Base-by-base conservation (phyloP, 31 red algal species). In the Bonnemaisonia californica region DNA sequence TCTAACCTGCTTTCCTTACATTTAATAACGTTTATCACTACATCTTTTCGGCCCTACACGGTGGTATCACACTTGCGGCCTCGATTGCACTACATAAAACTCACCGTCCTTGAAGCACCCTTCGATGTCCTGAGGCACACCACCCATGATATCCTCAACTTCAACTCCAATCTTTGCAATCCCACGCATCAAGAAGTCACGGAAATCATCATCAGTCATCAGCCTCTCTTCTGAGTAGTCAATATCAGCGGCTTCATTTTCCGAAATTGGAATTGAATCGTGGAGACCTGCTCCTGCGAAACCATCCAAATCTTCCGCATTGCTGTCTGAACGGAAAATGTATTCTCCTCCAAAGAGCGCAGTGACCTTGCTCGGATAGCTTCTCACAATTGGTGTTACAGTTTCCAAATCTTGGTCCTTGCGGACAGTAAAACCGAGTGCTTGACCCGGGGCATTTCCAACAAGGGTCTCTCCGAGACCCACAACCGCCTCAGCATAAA, bases 201-300 rank as follows among this genome's bases (percentile, higher is more conserved):
- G 72, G 55, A 89, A 88, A 34, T 81, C 69, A 76, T 94, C 87
- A 62, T 94, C 95, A 57, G 54, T 76, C 91, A 98, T 81, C 30
- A 98, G 48, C 41, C 78, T 59, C 69, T 94, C 91, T 58, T 91
- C 69, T 18, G 81, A 41, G 47, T 98, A 98, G 60, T 85, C 91
- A 23, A 98, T 83, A 79, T 85, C 81, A 16, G 63, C 75, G n/a
- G 72, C 75, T 54, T 69, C 76, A 61, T 89, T 84, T 60, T 91
- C 62, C 11, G 68, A 29, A 11, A 94, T 51, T 3, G 83, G 84
- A 65, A 94, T 60, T 3, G 95, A 98, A 74, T 98, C 95, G 67
- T 94, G 83, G 7, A 98, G 82, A 21, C 95, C 95, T 68, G 95
- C 95, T 42, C 95, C 95, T 45, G 95, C 91, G 92, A 98, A 98